Base-by-base conservation (phyloP, 176 grass and related monocot species). In the Lolium multiflorum region DNA sequence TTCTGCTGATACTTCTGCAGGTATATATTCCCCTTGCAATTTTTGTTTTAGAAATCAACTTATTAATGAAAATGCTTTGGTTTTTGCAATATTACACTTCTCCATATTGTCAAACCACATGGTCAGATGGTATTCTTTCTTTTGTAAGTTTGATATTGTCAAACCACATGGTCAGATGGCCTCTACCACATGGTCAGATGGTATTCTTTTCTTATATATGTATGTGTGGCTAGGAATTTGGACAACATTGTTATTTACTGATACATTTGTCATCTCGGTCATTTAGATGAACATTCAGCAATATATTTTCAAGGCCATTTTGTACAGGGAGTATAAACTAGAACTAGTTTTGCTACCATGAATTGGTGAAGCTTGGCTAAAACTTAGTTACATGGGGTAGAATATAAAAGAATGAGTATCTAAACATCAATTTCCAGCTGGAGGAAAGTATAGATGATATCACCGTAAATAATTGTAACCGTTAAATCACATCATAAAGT, bases 11-110 rank as follows among this genome's bases (percentile, higher is more conserved):
- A 60, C 80, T 47, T 47, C 46, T 41, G 54, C 87, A 72, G 87
- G 91, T 87, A 9, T 77, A 9, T 77, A 48, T 52, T 80, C 17
- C 17, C 20, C 62, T 81, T 89, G 12, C 41, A 65, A 61, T 56
- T 69, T 57, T 37, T 25, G 20, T n/a, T 18, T 54, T 0, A 55
- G 46, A 44, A 49, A 77, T 18, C 49, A 55, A 37, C 24, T 35
- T 61, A 79, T 61, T 79, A 22, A 14, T 79, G 6, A 37, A 35
- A 49, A 81, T 82, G 25, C 10, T 71, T 9, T 71, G 55, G 2
- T 83, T 83, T 58, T 13, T 56, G 31, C 25, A 84, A 72, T 51
- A 38, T 55, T 76, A 13, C 54, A 78, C n/a, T 72, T 72, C 10
- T 63, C 9, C 16, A 72, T 54, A 78, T 73, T 41, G 37, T 11